These are phyloP conservation scores for Colletotrichum paranaense DNA, from an alignment of 2,329 filamentous ascomycete genomes.

Conservation along the genomic window DNA sequence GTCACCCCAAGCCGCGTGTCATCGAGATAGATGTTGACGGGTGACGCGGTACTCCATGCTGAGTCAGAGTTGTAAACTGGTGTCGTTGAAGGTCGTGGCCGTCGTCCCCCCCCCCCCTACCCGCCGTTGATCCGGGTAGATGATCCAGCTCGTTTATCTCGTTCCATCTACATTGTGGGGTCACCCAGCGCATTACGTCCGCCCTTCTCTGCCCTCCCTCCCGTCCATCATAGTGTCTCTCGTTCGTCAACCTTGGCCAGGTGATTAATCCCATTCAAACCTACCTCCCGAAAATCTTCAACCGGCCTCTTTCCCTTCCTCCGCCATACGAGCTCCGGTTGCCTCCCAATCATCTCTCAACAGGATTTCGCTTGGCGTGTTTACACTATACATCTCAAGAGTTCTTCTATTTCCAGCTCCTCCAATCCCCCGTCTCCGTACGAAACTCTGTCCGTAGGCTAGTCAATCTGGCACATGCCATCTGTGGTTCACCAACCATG, in stretches of 20 bases:
- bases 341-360: background rate
- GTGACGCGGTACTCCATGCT: background rate
- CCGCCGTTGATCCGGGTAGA: conserved; percentile 3
- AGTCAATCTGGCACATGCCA: background rate
- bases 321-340: background rate
- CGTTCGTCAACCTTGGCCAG: too few species aligned
- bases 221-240: background rate
- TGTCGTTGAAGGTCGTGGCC: background rate
- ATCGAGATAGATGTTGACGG: background rate
- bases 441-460: background rate
- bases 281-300: background rate
- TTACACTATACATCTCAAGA: background rate
- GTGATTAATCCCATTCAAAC: background rate
- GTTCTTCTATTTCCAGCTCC: background rate
- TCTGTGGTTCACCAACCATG: background rate
- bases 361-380: background rate
- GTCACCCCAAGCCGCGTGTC: background rate
- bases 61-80: background rate
- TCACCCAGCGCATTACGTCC: background rate
- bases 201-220: background rate
- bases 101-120: background rate
- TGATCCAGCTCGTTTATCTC: background rate
- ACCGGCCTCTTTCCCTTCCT: background rate
- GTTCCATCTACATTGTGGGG: background rate
- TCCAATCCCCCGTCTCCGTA: too few species aligned